Evolutionary conservation across 345 rosid species (phyloP), one percentile per base, ranked within the genome.

Genomic region (Corchorus capsularis): DNA sequence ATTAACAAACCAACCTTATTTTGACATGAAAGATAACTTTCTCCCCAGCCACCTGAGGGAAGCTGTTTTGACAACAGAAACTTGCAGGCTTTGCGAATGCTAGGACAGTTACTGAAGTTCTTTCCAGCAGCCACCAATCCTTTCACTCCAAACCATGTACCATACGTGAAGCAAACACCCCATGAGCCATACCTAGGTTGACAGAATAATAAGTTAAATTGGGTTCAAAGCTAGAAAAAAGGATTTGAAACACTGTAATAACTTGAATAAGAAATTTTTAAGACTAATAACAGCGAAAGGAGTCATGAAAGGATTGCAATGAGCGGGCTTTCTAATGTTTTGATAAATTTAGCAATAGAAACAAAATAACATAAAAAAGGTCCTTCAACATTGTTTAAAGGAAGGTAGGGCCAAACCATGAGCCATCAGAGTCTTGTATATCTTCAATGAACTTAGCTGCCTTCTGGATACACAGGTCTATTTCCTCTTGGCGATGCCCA

Each of bases 31-130:
- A 93, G 92, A 73, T 95, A 95, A 82, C 98, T 93, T 85, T 95
- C 98, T 82, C 98, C 99, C 99, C 99, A 96, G 60, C 99, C 97
- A 20, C 97, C 99, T 4, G 94, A 89, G 63, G 88, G 68, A 69
- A 80, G 80, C 85, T 96, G 99, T 84, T 92, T 92, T 60, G 97
- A 93, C 78, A 93, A 74, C 75, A 93, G 87, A 87, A 93, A 93
- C 50, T 92, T 87, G 71, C 96, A 93, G 75, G 97, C 98, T 86
- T 87, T 93, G 27, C 88, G 86, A 46, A 93, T 82, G 77, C 83
- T 75, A 63, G 90, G 77, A 74, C 88, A 87, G 85, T 81, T 89
- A 63, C 77, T 73, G 75, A 81, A 85, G 81, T 79, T 88, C 82
- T 83, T 93, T 75, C 99, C 97, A 14, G 85, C 92, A 78, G 96